phyloP scores from a whole-genome alignment of 225 moss, liverwort and hornwort genomes.

The Anthoceros angustus region DNA sequence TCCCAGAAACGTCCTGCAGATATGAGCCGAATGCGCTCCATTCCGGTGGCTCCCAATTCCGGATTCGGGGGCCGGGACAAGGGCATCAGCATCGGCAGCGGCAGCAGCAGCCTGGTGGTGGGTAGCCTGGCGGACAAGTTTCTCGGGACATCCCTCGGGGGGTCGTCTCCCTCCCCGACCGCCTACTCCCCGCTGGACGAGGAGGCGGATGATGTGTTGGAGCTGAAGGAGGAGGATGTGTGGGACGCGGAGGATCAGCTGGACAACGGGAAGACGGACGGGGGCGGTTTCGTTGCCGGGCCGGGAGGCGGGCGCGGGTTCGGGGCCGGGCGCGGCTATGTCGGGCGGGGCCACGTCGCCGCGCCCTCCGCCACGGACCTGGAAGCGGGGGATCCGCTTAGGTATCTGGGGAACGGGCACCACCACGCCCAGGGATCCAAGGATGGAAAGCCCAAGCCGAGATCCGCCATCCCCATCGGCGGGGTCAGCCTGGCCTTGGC shows the following conservation, averaged over 20 bases:
- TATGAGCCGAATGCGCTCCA: not conserved
- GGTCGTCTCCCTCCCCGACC: constrained; percentile 10
- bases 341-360: not conserved
- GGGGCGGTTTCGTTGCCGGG: constrained; percentile 7
- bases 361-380: too few species aligned
- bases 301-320: not conserved
- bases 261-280: constrained; percentile 17
- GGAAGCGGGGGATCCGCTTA: not conserved
- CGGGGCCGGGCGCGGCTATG: not conserved
- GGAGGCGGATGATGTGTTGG: constrained; percentile 32
- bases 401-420: not conserved
- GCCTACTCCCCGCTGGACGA: constrained; percentile 21
- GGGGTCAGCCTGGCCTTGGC: not conserved
- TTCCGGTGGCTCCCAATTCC: not conserved
- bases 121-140: constrained; percentile 60
- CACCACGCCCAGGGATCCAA: not conserved
- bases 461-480: not conserved
- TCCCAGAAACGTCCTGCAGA: not conserved
- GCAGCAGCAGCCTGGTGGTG: not conserved
- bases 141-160: constrained; percentile 30
- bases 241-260: constrained; percentile 37
- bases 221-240: constrained; percentile 72
- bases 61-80: not conserved
- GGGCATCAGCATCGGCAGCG: not conserved
- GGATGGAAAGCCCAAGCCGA: not conserved